Conservation (phyloP, 345 rosid species). For the Salix viminalis region DNA sequence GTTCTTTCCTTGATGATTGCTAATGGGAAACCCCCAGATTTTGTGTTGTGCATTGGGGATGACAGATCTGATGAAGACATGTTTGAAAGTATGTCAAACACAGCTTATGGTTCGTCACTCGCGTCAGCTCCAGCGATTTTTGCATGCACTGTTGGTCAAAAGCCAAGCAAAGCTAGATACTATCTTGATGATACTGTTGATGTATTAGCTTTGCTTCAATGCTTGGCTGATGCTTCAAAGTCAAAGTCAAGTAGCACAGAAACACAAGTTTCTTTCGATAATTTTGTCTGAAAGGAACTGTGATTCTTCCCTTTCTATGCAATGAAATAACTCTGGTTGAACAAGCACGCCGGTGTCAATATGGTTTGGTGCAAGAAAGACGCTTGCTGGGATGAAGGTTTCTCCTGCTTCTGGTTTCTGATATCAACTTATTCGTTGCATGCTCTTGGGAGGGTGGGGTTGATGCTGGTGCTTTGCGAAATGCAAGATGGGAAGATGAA, state of each 20-base stretch:
- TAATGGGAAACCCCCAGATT: conserved; percentile 19
- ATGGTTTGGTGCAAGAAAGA: background rate
- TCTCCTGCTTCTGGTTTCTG: background rate
- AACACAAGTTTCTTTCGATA: conserved; percentile 2
- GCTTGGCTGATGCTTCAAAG: conserved; percentile 17
- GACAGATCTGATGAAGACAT: conserved; percentile 33
- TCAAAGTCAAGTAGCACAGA: background rate
- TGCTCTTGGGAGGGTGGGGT: background rate
- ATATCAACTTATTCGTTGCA: background rate
- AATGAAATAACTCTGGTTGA: background rate
- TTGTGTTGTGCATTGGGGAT: conserved; percentile 32
- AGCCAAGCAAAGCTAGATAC: conserved; percentile 34
- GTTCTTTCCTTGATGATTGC: conserved; percentile 24
- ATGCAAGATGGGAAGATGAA: background rate
- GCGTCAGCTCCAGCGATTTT: conserved; percentile 18
- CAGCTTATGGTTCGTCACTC: conserved; percentile 4
- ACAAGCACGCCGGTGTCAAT: background rate
- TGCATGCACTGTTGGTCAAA: conserved; percentile 33
- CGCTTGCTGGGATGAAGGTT: background rate
- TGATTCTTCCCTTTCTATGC: background rate
- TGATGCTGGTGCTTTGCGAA: background rate
- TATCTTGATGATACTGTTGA: conserved; percentile 25
- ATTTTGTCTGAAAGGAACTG: background rate
- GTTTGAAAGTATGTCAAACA: conserved; percentile 22
- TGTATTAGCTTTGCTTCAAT: conserved; percentile 19